These are phyloP conservation scores for Actinidia arguta DNA, from an alignment of 179 eudicot genomes.

Conservation along the genomic window DNA sequence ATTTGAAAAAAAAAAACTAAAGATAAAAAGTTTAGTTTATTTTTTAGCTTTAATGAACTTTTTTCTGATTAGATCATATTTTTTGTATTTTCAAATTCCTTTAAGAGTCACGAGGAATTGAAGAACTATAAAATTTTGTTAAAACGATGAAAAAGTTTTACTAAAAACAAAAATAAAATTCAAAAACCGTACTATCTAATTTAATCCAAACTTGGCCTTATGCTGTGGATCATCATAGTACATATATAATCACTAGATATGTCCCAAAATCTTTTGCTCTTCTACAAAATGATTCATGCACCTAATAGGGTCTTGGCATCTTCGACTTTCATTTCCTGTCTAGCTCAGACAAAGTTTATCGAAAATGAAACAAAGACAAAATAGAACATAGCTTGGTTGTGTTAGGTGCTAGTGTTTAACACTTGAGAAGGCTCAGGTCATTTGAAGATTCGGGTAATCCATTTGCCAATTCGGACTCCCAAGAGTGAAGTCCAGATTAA, in stretches of 20 bases:
- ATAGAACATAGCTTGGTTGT: not conserved
- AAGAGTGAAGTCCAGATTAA: constrained; percentile 60
- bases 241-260: no score
- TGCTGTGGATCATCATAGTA: not conserved
- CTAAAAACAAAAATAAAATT: no score
- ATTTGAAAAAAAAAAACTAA: no score
- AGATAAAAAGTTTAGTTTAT: no score
- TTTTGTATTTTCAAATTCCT: no score
- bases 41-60: no score
- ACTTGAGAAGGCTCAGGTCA: constrained; percentile 37
- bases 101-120: no score
- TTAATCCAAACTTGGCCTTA: not conserved
- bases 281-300: not conserved
- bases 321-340: not conserved
- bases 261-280: not conserved
- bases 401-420: constrained; percentile 25
- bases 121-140: no score
- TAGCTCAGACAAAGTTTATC: not conserved
- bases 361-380: not conserved
- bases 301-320: not conserved
- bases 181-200: no score
- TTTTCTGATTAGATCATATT: no score
- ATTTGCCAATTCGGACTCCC: constrained; percentile 56
- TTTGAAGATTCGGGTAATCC: constrained; percentile 34
- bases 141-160: no score